phyloP scores from a whole-genome alignment of 257 asterid species.

The Rhazya stricta region DNA sequence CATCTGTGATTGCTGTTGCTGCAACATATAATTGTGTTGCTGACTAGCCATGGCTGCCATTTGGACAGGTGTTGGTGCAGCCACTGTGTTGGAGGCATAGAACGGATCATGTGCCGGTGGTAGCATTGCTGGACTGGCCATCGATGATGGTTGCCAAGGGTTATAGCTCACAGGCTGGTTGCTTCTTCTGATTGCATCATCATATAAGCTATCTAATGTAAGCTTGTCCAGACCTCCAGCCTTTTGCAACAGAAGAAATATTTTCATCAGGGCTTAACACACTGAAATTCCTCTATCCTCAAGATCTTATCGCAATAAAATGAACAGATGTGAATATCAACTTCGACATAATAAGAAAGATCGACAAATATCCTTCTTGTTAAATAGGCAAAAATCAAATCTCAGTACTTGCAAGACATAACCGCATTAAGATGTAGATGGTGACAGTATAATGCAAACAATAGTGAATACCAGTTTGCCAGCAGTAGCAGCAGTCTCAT shows the following conservation, averaged over 20 bases:
- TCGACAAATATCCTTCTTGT: neutral
- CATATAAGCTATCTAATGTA: conserved; percentile 87
- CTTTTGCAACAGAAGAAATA: conserved; percentile 31
- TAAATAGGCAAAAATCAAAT: neutral
- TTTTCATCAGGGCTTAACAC: neutral
- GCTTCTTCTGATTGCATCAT: conserved; percentile 81
- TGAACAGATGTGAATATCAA: neutral
- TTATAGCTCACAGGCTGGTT: conserved; percentile 72
- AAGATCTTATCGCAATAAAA: neutral
- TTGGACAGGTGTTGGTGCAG: conserved; percentile 67
- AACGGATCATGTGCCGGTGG: conserved; percentile 60
- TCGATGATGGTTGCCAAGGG: conserved; percentile 78
- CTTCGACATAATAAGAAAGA: neutral
- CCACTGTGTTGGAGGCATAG: conserved; percentile 53
- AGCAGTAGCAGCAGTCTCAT: conserved; percentile 48
- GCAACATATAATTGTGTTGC: conserved; percentile 51
- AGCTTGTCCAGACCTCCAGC: conserved; percentile 90
- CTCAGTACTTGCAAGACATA: neutral
- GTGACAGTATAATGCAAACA: neutral
- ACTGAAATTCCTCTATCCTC: conserved; percentile 1
- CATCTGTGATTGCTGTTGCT: conserved; percentile 39
- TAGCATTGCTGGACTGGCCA: conserved; percentile 36
- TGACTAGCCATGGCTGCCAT: conserved; percentile 68
- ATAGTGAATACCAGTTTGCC: conserved; percentile 68
- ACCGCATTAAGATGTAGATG: neutral